phyloP scores from a whole-genome alignment of 1,139 yeast genomes.

The Taphrina communis region DNA sequence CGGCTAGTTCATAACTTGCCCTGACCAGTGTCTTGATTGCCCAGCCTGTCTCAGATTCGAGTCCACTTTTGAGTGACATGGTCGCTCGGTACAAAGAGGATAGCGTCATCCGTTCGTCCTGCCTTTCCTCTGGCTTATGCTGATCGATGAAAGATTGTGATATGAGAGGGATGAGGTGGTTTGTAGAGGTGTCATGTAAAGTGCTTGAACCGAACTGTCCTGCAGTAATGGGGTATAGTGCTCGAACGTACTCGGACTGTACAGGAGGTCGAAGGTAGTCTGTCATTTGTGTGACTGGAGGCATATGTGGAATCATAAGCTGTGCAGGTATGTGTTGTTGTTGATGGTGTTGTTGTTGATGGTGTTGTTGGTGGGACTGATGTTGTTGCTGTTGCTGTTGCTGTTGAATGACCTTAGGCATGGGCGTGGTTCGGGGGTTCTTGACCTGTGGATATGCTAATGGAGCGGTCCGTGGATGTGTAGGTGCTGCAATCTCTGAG shows the following conservation, averaged over 20 bases:
- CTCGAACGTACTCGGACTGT: conserved; percentile 19
- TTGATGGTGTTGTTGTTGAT: conserved; percentile 47
- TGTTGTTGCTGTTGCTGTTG: conserved; percentile 33
- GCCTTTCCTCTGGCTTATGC: conserved; percentile 11
- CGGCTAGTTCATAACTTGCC: conserved; percentile 61
- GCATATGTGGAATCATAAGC: conserved; percentile 16
- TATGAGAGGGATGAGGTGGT: conserved; percentile 16
- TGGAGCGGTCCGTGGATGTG: conserved; percentile 31
- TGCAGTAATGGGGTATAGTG: conserved; percentile 35
- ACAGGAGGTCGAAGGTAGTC: conserved; percentile 2
- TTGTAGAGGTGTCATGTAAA: conserved; percentile 14
- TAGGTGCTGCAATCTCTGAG: conserved; percentile 7
- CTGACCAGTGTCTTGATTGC: conserved; percentile 67
- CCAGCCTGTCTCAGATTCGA: conserved; percentile 68
- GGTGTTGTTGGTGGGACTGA: conserved; percentile 30
- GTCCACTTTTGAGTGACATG: conserved; percentile 67
- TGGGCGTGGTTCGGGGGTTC: neutral
- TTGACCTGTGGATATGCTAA: conserved; percentile 14
- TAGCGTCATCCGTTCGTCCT: conserved; percentile 15
- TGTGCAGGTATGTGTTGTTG: conserved; percentile 30
- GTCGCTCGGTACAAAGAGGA: conserved; percentile 57
- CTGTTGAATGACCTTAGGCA: conserved; percentile 9
- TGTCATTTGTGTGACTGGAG: conserved; percentile 28
- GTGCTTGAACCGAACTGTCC: conserved; percentile 29
- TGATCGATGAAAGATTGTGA: conserved; percentile 22